phyloP scores from a whole-genome alignment of 805 yeast genomes.

The Yueomyces sinensis region DNA sequence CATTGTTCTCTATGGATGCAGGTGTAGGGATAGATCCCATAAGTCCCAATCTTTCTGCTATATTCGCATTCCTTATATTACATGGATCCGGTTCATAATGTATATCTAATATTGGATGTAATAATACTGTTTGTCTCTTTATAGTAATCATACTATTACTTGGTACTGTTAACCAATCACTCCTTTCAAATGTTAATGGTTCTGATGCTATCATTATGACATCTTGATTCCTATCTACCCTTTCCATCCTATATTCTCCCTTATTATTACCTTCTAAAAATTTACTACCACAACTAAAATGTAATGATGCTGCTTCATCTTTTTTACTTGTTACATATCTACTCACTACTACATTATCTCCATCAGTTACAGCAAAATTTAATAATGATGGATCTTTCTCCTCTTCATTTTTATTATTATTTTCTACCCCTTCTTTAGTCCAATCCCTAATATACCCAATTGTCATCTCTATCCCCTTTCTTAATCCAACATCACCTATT shows the following conservation, averaged over 20 bases:
- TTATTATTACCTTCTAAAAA: slow-evolving; percentile 86
- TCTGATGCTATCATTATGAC: slow-evolving; percentile 96
- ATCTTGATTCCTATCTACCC: slow-evolving; percentile 83
- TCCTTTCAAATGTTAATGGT: slow-evolving; percentile 90
- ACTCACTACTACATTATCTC: slow-evolving; percentile 71
- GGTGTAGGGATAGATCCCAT: slow-evolving; percentile 81
- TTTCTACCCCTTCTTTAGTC: slow-evolving; percentile 37
- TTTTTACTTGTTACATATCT: slow-evolving; percentile 79
- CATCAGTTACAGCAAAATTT: slow-evolving; percentile 93
- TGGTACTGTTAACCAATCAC: slow-evolving; percentile 96
- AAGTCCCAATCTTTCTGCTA: slow-evolving; percentile 84
- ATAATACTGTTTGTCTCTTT: slow-evolving; percentile 68
- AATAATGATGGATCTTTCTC: slow-evolving; percentile 66
- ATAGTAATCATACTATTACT: slow-evolving; percentile 79
- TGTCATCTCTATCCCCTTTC: slow-evolving; percentile 60
- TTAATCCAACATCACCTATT: slow-evolving; percentile 39
- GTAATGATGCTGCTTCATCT: slow-evolving; percentile 93
- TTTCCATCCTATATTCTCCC: slow-evolving; percentile 88
- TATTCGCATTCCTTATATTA: slow-evolving; percentile 55
- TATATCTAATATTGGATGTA: slow-evolving; percentile 88
- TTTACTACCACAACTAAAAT: slow-evolving; percentile 86
- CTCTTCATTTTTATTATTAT: slow-evolving; percentile 14
- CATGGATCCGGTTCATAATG: slow-evolving; percentile 65
- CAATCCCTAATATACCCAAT: slow-evolving; percentile 67
- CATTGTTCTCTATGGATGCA: slow-evolving; percentile 34